Evolutionary conservation across 2,329 filamentous ascomycete genomes (phyloP), one percentile per base, ranked within the genome.

Genomic region (Emergomyces orientalis): DNA sequence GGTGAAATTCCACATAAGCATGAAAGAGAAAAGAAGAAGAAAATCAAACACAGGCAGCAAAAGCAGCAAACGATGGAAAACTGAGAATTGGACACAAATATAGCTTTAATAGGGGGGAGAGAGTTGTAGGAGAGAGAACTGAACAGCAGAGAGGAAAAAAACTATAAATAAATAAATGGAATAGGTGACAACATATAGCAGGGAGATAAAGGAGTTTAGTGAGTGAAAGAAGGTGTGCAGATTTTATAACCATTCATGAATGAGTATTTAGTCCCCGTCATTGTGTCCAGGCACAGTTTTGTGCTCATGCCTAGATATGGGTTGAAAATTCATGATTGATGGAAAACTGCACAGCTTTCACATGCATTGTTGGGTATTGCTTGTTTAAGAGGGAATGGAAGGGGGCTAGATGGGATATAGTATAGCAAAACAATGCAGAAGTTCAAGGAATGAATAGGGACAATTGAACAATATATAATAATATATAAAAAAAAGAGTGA

Each of bases 391-490:
- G 47, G 47, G 47, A 51, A 51, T 51, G 47, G 22, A 51, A 17
- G 11, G 45, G n/a, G 8, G 14, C 14, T 17, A 54, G 17, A 34
- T 19, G 51, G 17, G 51, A 34, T 25, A 54, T 54, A n/a, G 51
- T 34, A 32, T 54, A 54, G 25, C n/a, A n/a, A 14, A 11, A 32
- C 6, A 7, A 54, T 2, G 19, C 4, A 5, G 17, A 39, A 39
- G 5, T 19, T n/a, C 19, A 25, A 51, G 41, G 43, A 37, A 45
- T 14, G 32, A 34, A 41, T 34, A 41, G 55, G 45, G 30, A 41
- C 30, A 47, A 49, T 47, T 27, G 22, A n/a, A 61, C 39, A 63
- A 56, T 54, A 56, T 54, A 49, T 39, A 62, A 51, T 27, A 51
- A 27, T 14, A 27, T 51, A 51, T 27, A 27, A 49, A 25, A 27